These are phyloP conservation scores for Filosporella fistucella DNA, from an alignment of 495 filamentous ascomycete species.

Conservation along the genomic window DNA sequence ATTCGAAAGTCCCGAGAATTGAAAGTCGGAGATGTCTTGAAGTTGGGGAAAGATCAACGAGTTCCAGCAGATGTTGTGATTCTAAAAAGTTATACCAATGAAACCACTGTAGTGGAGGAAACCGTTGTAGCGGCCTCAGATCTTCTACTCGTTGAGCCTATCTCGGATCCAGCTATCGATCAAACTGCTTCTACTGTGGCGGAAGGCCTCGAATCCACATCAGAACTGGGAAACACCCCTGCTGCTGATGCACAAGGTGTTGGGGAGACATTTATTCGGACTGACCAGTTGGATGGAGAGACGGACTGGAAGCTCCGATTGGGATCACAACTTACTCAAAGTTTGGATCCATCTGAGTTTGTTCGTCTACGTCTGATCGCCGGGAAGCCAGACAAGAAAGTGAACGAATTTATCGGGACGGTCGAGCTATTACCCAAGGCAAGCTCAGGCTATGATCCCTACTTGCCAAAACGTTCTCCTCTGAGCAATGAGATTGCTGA, in stretches of 20 bases:
- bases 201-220: conserved; percentile 30
- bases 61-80: conserved; percentile 95
- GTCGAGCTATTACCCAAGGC: conserved; percentile 48
- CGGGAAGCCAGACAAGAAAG: conserved; percentile 82
- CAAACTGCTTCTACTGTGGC: conserved; percentile 24
- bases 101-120: conserved; percentile 34
- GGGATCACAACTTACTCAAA: conserved; percentile 78
- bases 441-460: conserved; percentile 14
- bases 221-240: conserved; percentile 22
- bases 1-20: conserved; percentile 81
- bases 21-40: conserved; percentile 91
- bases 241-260: conserved; percentile 28
- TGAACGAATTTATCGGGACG: conserved; percentile 90
- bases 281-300: conserved; percentile 96
- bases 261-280: conserved; percentile 94
- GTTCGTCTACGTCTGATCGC: conserved; percentile 72
- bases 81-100: conserved; percentile 73
- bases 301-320: conserved; percentile 98
- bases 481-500: conserved; percentile 25
- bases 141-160: conserved; percentile 19
- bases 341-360: conserved; percentile 61
- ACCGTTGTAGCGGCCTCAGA: background rate
- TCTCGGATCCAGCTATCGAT: conserved; percentile 24
- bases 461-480: conserved; percentile 12
- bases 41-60: conserved; percentile 83